These are phyloP conservation scores for Nicotiana rustica DNA, from an alignment of 305 asterid species.

Conservation along the genomic window DNA sequence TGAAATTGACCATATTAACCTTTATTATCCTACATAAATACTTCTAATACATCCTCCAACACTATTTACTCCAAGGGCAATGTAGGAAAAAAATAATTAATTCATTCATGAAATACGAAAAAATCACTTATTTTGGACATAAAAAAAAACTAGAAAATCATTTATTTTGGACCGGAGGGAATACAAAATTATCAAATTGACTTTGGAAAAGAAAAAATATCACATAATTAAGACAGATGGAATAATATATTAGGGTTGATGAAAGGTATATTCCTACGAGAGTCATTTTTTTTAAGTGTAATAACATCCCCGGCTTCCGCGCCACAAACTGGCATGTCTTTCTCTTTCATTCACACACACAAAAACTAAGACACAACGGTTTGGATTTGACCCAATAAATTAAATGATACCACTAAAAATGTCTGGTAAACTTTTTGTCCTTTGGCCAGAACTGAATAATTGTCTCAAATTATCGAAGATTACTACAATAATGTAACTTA, in stretches of 20 bases:
- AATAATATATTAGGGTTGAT: background rate
- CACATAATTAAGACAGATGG: no score
- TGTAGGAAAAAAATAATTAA: no score
- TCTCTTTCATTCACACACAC: background rate
- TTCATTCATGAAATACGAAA: no score
- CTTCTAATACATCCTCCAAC: no score
- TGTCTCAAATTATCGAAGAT: background rate
- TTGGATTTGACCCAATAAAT: slow-evolving; percentile 24
- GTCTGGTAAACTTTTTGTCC: background rate
- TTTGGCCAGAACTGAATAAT: background rate
- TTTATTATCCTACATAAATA: no score
- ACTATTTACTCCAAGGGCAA: no score
- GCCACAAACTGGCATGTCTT: slow-evolving; percentile 33
- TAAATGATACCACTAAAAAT: slow-evolving; percentile 6
- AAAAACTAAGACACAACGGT: background rate
- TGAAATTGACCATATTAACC: no score
- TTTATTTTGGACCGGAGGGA: no score
- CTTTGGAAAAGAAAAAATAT: no score
- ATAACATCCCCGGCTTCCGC: slow-evolving; percentile 8
- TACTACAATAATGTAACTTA: background rate
- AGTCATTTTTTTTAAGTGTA: background rate
- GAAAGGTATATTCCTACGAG: background rate
- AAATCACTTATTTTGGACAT: no score
- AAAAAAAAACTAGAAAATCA: no score
- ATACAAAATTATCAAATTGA: no score